Conservation (phyloP, 2,329 filamentous ascomycete genomes). For the Colletotrichum coccodes region DNA sequence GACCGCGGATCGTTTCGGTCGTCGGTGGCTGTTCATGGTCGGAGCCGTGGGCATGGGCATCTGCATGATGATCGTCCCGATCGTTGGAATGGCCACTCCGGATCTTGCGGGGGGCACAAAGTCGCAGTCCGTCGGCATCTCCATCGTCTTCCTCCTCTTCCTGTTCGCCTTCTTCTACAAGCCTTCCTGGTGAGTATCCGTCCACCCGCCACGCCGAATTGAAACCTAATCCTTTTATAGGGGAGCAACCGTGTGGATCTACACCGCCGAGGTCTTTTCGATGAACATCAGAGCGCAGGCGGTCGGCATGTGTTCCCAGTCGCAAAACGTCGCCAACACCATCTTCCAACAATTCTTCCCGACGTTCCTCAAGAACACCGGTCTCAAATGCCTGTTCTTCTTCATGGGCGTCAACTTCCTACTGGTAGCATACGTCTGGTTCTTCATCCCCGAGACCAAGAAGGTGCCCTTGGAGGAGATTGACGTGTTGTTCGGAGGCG, state of each 20-base stretch:
- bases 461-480: constrained; percentile 63
- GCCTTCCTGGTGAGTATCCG: constrained; percentile 68
- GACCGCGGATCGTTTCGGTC: constrained; percentile 74
- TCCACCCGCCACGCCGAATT: not conserved
- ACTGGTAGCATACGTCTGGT: constrained; percentile 58
- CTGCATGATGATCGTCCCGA: constrained; percentile 68
- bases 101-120: constrained; percentile 61
- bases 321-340: constrained; percentile 71
- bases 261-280: constrained; percentile 75
- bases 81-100: constrained; percentile 56
- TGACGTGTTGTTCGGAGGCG: constrained; percentile 63
- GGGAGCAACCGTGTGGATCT: constrained; percentile 73
- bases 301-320: constrained; percentile 71
- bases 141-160: constrained; percentile 74
- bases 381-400: constrained; percentile 52
- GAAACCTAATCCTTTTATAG: not conserved
- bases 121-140: constrained; percentile 67
- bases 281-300: constrained; percentile 78
- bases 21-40: constrained; percentile 72
- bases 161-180: constrained; percentile 75
- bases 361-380: constrained; percentile 67
- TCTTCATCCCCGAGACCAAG: constrained; percentile 62
- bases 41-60: constrained; percentile 72
- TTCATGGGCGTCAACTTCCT: constrained; percentile 54
- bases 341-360: constrained; percentile 79